Percentiles rank a stretch among this genome's conserved stretches.
phyloP scores from a whole-genome alignment of 495 filamentous ascomycete genomes.

The Neurospora intermedia region DNA sequence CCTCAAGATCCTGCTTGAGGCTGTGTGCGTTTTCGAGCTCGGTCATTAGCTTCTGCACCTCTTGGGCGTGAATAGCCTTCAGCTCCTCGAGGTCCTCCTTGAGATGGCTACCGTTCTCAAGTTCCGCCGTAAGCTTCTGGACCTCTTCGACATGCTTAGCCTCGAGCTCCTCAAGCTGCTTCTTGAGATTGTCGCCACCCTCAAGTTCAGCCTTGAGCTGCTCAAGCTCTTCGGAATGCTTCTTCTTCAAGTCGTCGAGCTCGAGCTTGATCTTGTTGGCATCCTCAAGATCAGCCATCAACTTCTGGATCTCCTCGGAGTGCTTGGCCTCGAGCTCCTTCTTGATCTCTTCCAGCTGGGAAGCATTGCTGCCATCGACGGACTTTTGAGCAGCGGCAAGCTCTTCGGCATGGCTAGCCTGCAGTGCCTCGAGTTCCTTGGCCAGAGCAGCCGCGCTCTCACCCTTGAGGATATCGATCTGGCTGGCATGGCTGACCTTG shows the following conservation, averaged over 20 bases:
- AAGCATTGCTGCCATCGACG: slow-evolving; percentile 14
- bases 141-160: slow-evolving; percentile 22
- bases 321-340: slow-evolving; percentile 29
- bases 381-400: slow-evolving; percentile 19
- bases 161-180: slow-evolving; percentile 17
- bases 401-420: slow-evolving; percentile 28
- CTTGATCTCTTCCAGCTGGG: slow-evolving; percentile 20
- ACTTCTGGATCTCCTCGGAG: slow-evolving; percentile 17
- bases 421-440: slow-evolving; percentile 31
- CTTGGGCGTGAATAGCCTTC: slow-evolving; percentile 19
- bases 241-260: slow-evolving; percentile 14
- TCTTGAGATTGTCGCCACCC: slow-evolving; percentile 6
- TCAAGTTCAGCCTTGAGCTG: slow-evolving; percentile 20
- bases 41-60: slow-evolving; percentile 6
- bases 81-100: slow-evolving; percentile 17
- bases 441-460: slow-evolving; percentile 28
- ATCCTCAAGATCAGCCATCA: slow-evolving; percentile 1
- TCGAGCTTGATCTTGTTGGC: not conserved
- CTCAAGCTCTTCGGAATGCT: slow-evolving; percentile 21
- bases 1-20: slow-evolving; percentile 17
- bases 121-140: slow-evolving; percentile 6
- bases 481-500: slow-evolving; percentile 37
- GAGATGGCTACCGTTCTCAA: slow-evolving; percentile 19
- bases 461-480: slow-evolving; percentile 31
- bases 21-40: slow-evolving; percentile 21